Base-by-base conservation (phyloP, 2,329 filamentous ascomycete genomes). In the Exophiala calicioides region DNA sequence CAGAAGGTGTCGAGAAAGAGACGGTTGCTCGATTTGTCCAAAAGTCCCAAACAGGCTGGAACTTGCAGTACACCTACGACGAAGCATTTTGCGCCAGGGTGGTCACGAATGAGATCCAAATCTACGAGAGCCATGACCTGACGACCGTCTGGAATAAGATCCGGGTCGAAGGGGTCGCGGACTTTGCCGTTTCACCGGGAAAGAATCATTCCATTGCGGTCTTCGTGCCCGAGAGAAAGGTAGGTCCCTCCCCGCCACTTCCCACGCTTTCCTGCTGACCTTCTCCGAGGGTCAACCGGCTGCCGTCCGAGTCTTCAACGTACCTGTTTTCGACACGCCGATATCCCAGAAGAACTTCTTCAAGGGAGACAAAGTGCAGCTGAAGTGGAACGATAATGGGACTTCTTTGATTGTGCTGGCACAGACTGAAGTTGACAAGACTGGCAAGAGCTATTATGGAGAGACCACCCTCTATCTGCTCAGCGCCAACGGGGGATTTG, bases 271-370 rank as follows among this genome's bases (percentile, higher is more conserved):
- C 23, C n/a, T 43, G 15, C 33, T 30, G 13, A 29, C 37, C 27
- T 34, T 12, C 18, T 42, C 44, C n/a, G 58, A 95, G 88, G 91
- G 93, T 40, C 87, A 90, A 80, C 93, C 93, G 26, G 90, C 93
- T 44, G 81, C 88, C 1, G 90, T 97, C 68, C 95, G 94, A 72
- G 87, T 97, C 51, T 98, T 86, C 75, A 89, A 91, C 58, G 87
- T 97, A 26, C 91, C 93, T 31, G 79, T 93, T 60, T 97, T 97
- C 71, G 79, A 72, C 55, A 75, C 74, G 42, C 84, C 90, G 3
- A 84, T 95, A 38, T 96, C 91, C 29, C 91, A 97, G 68, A 98
- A 98, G 83, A 96, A 86, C 1, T 98, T 98, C 67, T 98, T 90
- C 82, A 98, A 98, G 76, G 90, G 90, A 55, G 93, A 98, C 76